phyloP scores from a whole-genome alignment of 768 basidiomycete species.

The Filobasidium floriforme region DNA sequence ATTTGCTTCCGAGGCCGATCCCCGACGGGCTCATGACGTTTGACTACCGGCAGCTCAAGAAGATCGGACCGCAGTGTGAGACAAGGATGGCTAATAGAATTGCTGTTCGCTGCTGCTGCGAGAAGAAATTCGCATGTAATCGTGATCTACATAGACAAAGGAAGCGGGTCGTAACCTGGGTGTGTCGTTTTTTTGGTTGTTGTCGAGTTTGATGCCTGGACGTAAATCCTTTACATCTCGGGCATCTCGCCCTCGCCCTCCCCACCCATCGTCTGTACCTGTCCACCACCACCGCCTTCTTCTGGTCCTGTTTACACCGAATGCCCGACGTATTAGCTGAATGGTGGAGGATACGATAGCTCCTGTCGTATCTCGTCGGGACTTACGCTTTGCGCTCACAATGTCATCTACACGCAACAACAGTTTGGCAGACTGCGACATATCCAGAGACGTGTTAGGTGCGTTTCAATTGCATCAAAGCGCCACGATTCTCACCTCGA shows the following conservation, averaged over 20 bases:
- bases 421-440: conserved; percentile 68
- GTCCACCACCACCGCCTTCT: conserved; percentile 36
- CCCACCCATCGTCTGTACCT: conserved; percentile 44
- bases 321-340: background rate
- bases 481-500: conserved; percentile 56
- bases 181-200: too few relatives aligned
- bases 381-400: conserved; percentile 48
- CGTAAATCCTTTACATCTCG: conserved; percentile 28
- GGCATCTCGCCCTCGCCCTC: conserved; percentile 29
- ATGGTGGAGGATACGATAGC: background rate
- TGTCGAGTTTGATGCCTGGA: background rate
- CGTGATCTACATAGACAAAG: too few relatives aligned
- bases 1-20: too few relatives aligned
- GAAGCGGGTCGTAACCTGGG: too few relatives aligned
- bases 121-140: too few relatives aligned
- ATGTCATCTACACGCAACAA: conserved; percentile 89
- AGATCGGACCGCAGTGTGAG: background rate
- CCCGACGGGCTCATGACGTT: too few relatives aligned
- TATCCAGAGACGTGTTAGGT: background rate
- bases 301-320: conserved; percentile 10
- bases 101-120: too few relatives aligned
- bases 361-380: background rate
- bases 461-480: background rate
- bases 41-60: background rate
- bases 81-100: too few relatives aligned